Percentiles rank a stretch among this genome's conserved stretches.
Conservation (phyloP, 108 stramenopile genomes). For the Nitzschia palea region DNA sequence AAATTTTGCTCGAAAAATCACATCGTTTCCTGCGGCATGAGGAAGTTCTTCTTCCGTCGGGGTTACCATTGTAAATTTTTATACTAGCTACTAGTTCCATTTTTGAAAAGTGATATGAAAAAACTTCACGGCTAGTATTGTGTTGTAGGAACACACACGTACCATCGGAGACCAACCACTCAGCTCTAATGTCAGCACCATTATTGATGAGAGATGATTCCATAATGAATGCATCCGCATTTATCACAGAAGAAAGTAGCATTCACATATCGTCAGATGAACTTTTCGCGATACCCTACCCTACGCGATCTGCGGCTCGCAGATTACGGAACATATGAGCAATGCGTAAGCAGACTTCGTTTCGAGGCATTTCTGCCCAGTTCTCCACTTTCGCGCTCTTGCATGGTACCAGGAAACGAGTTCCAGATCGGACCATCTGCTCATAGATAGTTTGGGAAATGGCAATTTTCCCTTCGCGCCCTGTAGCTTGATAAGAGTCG, state of each 20-base stretch:
- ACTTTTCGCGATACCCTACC: no score
- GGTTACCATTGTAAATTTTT: no score
- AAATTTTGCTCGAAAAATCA: constrained; percentile 4
- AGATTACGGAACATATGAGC: constrained; percentile 30
- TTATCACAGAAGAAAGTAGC: no score
- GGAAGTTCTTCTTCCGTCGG: no score
- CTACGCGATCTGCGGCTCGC: background rate
- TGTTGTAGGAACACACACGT: no score
- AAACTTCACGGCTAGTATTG: background rate
- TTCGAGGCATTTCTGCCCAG: constrained; percentile 15
- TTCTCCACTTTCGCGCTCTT: background rate
- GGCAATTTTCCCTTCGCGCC: constrained; percentile 18
- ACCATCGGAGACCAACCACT: no score
- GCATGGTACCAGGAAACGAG: constrained; percentile 13
- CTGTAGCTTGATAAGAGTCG: constrained; percentile 8
- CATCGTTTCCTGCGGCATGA: background rate
- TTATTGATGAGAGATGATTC: no score
- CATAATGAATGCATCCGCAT: no score
- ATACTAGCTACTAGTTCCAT: background rate
- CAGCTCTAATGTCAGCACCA: no score
- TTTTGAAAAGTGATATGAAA: background rate
- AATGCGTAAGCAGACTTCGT: constrained; percentile 14
- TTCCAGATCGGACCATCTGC: constrained; percentile 14
- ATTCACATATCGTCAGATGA: no score
- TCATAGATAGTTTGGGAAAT: constrained; percentile 8